These are phyloP conservation scores for Candida jianshihensis DNA, from an alignment of 805 yeast species.

Conservation along the genomic window DNA sequence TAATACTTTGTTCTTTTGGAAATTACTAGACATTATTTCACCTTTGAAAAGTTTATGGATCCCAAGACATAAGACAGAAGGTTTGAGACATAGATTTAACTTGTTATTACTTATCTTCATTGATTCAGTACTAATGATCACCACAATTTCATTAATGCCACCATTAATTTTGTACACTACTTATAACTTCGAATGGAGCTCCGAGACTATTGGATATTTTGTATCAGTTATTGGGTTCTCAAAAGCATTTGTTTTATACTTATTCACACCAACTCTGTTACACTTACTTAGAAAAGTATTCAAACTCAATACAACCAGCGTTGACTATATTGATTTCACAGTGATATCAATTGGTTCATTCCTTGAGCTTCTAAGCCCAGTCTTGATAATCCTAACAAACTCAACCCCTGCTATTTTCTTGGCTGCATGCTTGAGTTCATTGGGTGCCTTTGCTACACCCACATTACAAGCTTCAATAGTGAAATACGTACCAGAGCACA, in stretches of 20 bases:
- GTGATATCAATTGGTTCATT: conserved; percentile 26
- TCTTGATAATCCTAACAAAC: conserved; percentile 27
- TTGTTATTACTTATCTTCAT: conserved; percentile 42
- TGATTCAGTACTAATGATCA: conserved; percentile 36
- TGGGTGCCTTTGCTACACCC: conserved; percentile 50
- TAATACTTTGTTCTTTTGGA: neutral
- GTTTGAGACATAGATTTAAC: conserved; percentile 33
- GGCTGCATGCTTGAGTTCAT: conserved; percentile 32
- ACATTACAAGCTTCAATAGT: conserved; percentile 50
- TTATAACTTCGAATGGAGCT: conserved; percentile 44
- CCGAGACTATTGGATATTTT: conserved; percentile 48
- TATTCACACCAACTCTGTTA: conserved; percentile 44
- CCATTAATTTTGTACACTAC: conserved; percentile 47
- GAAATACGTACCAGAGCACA: conserved; percentile 52
- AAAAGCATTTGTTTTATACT: conserved; percentile 41
- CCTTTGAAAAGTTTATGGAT: conserved; percentile 53
- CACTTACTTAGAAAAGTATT: conserved; percentile 29
- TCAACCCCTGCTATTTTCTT: conserved; percentile 25
- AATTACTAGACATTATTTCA: conserved; percentile 24
- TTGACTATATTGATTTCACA: conserved; percentile 47
- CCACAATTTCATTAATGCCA: conserved; percentile 35
- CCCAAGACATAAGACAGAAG: conserved; percentile 29
- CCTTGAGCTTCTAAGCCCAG: conserved; percentile 33
- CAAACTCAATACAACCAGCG: conserved; percentile 29
- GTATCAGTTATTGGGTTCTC: conserved; percentile 45